Evolutionary conservation across 495 filamentous ascomycete genomes (phyloP).

Genomic region (Oidiodendron maius): DNA sequence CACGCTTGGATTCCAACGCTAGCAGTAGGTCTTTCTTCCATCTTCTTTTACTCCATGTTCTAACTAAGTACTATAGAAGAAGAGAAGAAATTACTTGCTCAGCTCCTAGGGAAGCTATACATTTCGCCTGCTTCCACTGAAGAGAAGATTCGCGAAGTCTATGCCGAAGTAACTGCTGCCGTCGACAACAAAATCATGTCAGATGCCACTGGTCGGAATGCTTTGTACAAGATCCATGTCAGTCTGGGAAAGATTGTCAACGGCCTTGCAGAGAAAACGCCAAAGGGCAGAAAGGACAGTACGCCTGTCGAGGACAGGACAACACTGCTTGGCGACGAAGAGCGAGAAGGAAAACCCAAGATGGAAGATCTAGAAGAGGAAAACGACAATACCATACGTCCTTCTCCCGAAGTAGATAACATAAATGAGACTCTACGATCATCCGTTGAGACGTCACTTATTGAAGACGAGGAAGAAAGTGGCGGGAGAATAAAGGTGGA

Average conservation of each 20-base stretch:
- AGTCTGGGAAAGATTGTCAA: slow-evolving; percentile 56
- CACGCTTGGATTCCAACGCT: slow-evolving; percentile 45
- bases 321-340: slow-evolving; percentile 1
- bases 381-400: no score
- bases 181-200: slow-evolving; percentile 63
- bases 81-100: slow-evolving; percentile 75
- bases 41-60: slow-evolving; percentile 26
- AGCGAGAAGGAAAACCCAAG: not conserved
- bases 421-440: no score
- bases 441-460: no score
- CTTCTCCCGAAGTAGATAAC: no score
- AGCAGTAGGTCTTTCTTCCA: slow-evolving; percentile 48
- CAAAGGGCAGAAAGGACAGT: slow-evolving; percentile 18
- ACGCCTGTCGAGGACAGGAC: not conserved
- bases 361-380: not conserved
- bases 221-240: slow-evolving; percentile 74
- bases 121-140: slow-evolving; percentile 54
- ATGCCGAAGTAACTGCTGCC: slow-evolving; percentile 54
- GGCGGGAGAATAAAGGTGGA: slow-evolving; percentile 12
- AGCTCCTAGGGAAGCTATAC: slow-evolving; percentile 77
- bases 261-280: slow-evolving; percentile 33
- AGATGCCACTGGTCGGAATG: slow-evolving; percentile 68
- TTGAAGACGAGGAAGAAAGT: no score
- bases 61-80: slow-evolving; percentile 50
- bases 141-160: slow-evolving; percentile 41